Evolutionary conservation across 176 grass and related monocot genomes (phyloP).

Genomic region (Cymbopogon citratus): DNA sequence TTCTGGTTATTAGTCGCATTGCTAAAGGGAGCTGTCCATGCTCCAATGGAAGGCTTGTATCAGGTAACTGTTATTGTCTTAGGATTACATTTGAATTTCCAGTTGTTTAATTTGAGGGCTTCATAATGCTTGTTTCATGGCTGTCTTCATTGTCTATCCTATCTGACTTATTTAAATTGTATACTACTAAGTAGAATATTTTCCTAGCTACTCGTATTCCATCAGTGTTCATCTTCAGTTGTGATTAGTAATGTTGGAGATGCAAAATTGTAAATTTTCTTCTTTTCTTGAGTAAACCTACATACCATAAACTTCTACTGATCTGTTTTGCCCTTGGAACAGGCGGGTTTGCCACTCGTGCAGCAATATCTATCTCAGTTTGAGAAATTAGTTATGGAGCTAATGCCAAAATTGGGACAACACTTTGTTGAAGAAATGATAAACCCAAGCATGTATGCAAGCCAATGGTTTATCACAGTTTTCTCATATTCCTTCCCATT

Average conservation of each 20-base stretch:
- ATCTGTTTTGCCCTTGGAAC: slow-evolving; percentile 37
- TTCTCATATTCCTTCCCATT: slow-evolving; percentile 92
- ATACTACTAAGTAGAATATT: background rate
- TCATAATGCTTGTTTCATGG: background rate
- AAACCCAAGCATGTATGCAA: slow-evolving; percentile 96
- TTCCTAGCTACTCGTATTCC: background rate
- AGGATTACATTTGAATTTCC: background rate
- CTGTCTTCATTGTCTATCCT: background rate
- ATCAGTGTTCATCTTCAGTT: background rate
- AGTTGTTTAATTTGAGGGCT: background rate
- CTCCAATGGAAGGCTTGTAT: slow-evolving; percentile 97
- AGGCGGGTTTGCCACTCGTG: slow-evolving; percentile 83
- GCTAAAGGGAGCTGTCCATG: slow-evolving; percentile 95
- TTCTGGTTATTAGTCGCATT: slow-evolving; percentile 97
- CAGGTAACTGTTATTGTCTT: slow-evolving; percentile 50
- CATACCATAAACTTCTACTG: slow-evolving; percentile 19
- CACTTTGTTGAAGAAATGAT: slow-evolving; percentile 97
- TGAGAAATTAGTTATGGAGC: slow-evolving; percentile 82
- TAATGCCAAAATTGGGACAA: slow-evolving; percentile 76
- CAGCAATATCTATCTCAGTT: slow-evolving; percentile 85
- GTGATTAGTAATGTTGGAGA: background rate
- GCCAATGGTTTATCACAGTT: slow-evolving; percentile 99
- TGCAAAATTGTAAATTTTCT: background rate
- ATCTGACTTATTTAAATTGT: background rate
- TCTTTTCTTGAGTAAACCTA: slow-evolving; percentile 6